Evolutionary conservation across 139 green algal species (phyloP).

Genomic region (Gonium pectorale): DNA sequence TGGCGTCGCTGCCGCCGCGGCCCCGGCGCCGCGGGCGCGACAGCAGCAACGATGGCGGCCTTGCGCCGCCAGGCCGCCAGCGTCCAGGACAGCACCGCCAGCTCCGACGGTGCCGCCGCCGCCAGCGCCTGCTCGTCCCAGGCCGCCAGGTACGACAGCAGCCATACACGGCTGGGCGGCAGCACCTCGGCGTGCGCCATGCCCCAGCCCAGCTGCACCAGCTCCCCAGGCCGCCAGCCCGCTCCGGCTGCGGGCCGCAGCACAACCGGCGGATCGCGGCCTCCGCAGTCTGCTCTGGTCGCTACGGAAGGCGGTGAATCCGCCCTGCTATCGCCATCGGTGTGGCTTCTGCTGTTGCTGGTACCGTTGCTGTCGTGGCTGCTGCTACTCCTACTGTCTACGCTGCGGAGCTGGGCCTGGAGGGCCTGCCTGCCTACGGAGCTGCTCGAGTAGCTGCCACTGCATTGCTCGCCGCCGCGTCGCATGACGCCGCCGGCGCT

Average conservation of each 20-base stretch:
- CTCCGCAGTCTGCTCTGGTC: no score
- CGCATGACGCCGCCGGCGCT: background rate
- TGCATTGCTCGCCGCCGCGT: no score
- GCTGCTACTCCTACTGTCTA: background rate
- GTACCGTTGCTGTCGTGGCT: background rate
- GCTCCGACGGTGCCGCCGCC: background rate
- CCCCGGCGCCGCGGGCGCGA: background rate
- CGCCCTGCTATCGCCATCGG: no score
- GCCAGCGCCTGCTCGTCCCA: slow-evolving; percentile 10
- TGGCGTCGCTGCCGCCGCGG: no score
- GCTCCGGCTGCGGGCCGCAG: background rate
- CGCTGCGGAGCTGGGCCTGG: background rate
- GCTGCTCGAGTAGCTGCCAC: no score
- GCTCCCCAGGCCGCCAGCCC: slow-evolving; percentile 24
- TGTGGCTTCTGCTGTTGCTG: background rate
- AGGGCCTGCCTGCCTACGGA: no score
- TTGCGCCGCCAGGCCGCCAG: slow-evolving; percentile 10
- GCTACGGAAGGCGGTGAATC: no score
- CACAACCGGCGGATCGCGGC: no score
- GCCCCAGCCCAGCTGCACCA: slow-evolving; percentile 32
- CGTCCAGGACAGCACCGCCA: slow-evolving; percentile 16
- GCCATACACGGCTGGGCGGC: slow-evolving; percentile 3
- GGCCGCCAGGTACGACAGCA: background rate
- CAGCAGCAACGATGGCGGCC: background rate
- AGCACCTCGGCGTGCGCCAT: slow-evolving; percentile 4